A percentile compares a stretch with the other conserved stretches of the same genome.
Evolutionary conservation across 164 flowering plant genomes (phyloP).

Genomic region (Echeveria elegans): DNA sequence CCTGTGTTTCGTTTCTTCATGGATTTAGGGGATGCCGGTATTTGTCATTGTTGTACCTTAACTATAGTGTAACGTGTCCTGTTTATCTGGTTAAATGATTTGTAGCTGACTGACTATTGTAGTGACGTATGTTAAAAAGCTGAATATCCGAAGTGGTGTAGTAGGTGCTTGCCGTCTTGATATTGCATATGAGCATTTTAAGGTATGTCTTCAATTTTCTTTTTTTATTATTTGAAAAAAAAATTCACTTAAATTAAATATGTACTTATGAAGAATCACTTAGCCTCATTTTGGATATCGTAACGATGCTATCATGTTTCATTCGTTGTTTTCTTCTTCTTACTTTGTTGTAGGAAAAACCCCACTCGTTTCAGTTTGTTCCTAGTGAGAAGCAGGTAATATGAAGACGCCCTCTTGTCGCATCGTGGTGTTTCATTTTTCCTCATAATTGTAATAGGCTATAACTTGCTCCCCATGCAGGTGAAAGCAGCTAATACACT

Average conservation of each 20-base stretch:
- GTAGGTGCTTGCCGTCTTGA: conserved; percentile 98
- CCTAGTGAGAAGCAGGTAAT: conserved; percentile 82
- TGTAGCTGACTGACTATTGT: background rate
- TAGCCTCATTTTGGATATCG: too few species aligned
- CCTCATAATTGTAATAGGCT: background rate
- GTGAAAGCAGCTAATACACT: conserved; percentile 85
- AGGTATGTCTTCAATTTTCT: conserved; percentile 54
- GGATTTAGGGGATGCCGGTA: conserved; percentile 97
- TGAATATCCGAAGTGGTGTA: conserved; percentile 88
- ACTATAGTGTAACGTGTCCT: too few species aligned
- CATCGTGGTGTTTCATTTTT: background rate
- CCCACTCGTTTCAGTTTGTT: conserved; percentile 82
- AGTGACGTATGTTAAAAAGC: conserved; percentile 82
- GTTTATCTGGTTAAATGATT: background rate
- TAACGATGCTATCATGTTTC: too few species aligned
- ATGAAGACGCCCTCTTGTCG: conserved; percentile 2
- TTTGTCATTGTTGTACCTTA: too few species aligned
- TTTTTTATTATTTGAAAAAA: too few species aligned
- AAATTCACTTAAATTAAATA: too few species aligned
- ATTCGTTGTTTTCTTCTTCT: conserved; percentile 6
- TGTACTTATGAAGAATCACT: too few species aligned
- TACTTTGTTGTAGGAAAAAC: conserved; percentile 59
- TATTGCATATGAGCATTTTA: conserved; percentile 91
- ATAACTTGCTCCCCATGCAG: conserved; percentile 25
- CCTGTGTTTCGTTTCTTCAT: conserved; percentile 92